Conservation (phyloP, 768 basidiomycete genomes). For the Stropharia rugosoannulata region DNA sequence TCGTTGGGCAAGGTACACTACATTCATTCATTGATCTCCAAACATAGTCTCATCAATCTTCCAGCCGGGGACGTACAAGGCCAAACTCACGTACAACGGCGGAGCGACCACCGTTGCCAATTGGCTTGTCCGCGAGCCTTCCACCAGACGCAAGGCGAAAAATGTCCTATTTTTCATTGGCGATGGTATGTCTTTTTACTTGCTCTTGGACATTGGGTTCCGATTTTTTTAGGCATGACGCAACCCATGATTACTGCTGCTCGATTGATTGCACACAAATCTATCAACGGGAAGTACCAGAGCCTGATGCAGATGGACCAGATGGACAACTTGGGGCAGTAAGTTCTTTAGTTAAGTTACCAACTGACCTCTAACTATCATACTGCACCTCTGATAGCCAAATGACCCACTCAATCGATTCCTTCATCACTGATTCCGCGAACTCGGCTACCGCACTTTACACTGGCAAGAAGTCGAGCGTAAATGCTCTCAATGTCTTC, state of each 20-base stretch:
- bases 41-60: not conserved
- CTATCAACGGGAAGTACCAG: slow-evolving; percentile 45
- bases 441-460: slow-evolving; percentile 47
- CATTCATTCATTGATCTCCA: not conserved
- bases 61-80: slow-evolving; percentile 39
- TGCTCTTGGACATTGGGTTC: not conserved
- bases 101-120: slow-evolving; percentile 33
- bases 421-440: slow-evolving; percentile 47
- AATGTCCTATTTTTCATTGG: slow-evolving; percentile 47
- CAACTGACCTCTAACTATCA: not conserved
- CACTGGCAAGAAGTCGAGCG: slow-evolving; percentile 42
- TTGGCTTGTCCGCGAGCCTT: slow-evolving; percentile 37
- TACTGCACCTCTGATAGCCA: slow-evolving; percentile 26
- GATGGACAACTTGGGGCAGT: slow-evolving; percentile 46
- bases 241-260: slow-evolving; percentile 48
- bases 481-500: slow-evolving; percentile 40
- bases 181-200: slow-evolving; percentile 31
- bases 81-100: slow-evolving; percentile 35
- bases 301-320: slow-evolving; percentile 48
- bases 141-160: slow-evolving; percentile 35
- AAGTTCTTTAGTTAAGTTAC: slow-evolving; percentile 12
- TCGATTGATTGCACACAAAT: slow-evolving; percentile 43
- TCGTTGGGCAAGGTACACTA: slow-evolving; percentile 24
- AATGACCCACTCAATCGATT: slow-evolving; percentile 48
- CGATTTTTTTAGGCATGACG: slow-evolving; percentile 37